Base-by-base conservation (phyloP, 2,329 filamentous ascomycete genomes). In the Venturia nashicola region DNA sequence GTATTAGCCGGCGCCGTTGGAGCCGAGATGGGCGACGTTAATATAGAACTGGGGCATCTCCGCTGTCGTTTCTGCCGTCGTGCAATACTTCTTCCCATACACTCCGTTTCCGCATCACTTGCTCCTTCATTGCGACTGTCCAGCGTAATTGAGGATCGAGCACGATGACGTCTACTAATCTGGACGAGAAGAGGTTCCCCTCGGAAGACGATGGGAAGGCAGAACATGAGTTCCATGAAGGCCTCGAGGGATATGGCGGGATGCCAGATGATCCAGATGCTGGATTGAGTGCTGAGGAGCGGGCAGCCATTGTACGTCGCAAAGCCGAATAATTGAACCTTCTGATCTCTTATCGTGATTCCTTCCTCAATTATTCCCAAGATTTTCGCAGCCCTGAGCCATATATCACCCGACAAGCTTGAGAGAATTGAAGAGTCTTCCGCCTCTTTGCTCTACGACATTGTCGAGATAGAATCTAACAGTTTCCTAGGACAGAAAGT, bases 221-320 rank as follows among this genome's bases (percentile, higher is more conserved):
- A 9, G 34, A 27, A 42, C 32, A 57, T n/a, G 48, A 42, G 20
- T 46, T 54, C 16, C 43, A 55, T 34, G 34, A 42, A 34, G 36
- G 20, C 18, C 18, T 48, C 14, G 20, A 14, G 7, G 48, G 46
- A 5, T 62, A 62, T 54, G 42, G 43, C 11, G 51, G 27, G 14
- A 34, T 61, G 51, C 40, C 62, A 36, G 39, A 48, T 44, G 83
- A 87, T 68, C 84, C 84, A 0, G 88, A 91, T 73, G 85, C 82
- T 59, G 83, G 84, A 8, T 74, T 89, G 68, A 85, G 80, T 46
- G 81, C 82, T 0, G 85, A 84, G 67, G 87, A 90, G 71, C 81
- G 77, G 67, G 81, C 81, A 34, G 79, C 75, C 60, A 82, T 84
- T 69, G 87, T 89, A 75, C 67, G 82, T 74, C 34, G 48, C 48